Percentiles rank a stretch among this genome's conserved stretches.
phyloP scores from a whole-genome alignment of 2,329 filamentous ascomycete species.

The Escovopsis sp. region DNA sequence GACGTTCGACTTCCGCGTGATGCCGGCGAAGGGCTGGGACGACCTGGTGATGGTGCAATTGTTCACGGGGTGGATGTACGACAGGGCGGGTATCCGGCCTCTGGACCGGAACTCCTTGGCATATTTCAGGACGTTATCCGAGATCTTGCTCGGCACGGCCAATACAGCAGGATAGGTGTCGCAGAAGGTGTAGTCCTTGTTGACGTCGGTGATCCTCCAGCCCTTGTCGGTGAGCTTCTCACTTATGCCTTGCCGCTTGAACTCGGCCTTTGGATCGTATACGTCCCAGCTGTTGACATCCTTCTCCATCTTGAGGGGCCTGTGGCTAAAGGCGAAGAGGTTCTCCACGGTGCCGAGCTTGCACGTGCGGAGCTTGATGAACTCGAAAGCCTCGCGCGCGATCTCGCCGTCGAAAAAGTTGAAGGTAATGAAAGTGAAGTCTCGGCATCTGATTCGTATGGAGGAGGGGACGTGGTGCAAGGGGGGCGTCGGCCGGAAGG shows the following conservation, averaged over 20 bases:
- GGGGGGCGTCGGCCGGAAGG: slow-evolving; percentile 56
- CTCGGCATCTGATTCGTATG: slow-evolving; percentile 76
- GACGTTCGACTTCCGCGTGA: slow-evolving; percentile 76
- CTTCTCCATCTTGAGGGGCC: slow-evolving; percentile 57
- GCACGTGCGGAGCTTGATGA: slow-evolving; percentile 66
- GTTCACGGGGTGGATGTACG: slow-evolving; percentile 92
- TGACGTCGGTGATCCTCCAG: slow-evolving; percentile 86
- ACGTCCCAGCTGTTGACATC: slow-evolving; percentile 66
- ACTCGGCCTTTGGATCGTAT: slow-evolving; percentile 78
- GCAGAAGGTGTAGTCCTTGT: slow-evolving; percentile 78
- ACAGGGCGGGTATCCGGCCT: slow-evolving; percentile 72
- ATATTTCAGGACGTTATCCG: slow-evolving; percentile 94
- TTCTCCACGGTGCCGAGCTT: slow-evolving; percentile 72
- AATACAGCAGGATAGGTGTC: slow-evolving; percentile 81
- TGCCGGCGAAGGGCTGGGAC: slow-evolving; percentile 78
- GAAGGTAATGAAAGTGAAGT: slow-evolving; percentile 89
- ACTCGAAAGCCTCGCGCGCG: slow-evolving; percentile 77
- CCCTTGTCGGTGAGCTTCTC: slow-evolving; percentile 61
- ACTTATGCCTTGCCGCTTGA: slow-evolving; percentile 72
- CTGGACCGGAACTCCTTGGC: slow-evolving; percentile 80
- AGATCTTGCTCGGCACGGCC: slow-evolving; percentile 75
- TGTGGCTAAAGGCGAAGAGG: slow-evolving; percentile 80
- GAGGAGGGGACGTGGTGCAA: slow-evolving; percentile 58
- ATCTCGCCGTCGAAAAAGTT: slow-evolving; percentile 62
- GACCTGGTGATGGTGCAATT: slow-evolving; percentile 94